Base-by-base conservation (phyloP, 768 basidiomycete genomes). In the Podaxis pistillaris region DNA sequence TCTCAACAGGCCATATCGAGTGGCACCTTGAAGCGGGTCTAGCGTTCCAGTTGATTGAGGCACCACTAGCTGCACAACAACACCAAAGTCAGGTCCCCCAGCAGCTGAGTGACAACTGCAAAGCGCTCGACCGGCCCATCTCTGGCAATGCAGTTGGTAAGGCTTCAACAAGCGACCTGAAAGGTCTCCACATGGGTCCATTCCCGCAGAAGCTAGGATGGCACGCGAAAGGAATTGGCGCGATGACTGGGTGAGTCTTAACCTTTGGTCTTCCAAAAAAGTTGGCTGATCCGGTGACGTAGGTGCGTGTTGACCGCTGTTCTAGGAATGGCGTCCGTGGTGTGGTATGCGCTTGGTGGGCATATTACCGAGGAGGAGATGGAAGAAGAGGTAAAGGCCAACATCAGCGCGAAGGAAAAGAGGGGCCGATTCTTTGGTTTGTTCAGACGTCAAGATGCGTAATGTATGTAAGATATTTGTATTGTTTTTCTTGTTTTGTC, bases 71-170 rank as follows among this genome's bases (percentile, higher is more conserved):
- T 53, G 83, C 85, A 2, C 94, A 96, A 71, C 72, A 85, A 65
- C 77, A 78, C 17, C 73, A 72, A 38, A 73, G 73, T 51, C 74
- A 62, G 15, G 71, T 89, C 28, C 94, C 94, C 0, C 78, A 83
- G 11, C 73, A 66, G 40, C 65, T 96, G 68, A 76, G 76, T 58
- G 86, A 94, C 64, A 89, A 98, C 64, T 99, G 96, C 73, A 72
- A 77, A 1, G 78, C 82, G 26, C 85, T 83, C 44, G 81, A 83
- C 9, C 70, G 82, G 46, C 84, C 86, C 0, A 75, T 75, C 3
- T 83, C 83, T 0, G 96, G 96, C 11, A 99, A 99, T 73, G 94
- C 93, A 0, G 96, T 92, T 12, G 96, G 96, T 0, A 81, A 85
- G 66, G 81, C 81, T 2, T 86, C 85, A 22, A 74, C 85, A 13